Conservation (phyloP, 2,329 filamentous ascomycete species). For the Aspergillus sclerotialis region DNA sequence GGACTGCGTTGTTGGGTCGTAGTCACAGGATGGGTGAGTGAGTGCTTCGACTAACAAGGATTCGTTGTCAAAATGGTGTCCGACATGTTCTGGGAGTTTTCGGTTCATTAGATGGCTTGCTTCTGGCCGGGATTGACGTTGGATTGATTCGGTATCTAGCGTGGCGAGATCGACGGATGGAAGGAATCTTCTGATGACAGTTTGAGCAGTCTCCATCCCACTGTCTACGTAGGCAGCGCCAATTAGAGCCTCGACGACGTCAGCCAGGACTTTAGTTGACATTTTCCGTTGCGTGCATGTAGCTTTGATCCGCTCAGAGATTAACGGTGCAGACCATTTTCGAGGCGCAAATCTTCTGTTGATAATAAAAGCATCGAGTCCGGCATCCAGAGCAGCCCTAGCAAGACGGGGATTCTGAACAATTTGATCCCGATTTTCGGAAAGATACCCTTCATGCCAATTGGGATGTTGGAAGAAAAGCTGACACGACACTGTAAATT, state of each 20-base stretch:
- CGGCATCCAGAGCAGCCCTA: constrained; percentile 54
- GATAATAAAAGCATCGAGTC: constrained; percentile 68
- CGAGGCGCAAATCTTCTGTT: constrained; percentile 58
- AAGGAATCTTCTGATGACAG: constrained; percentile 62
- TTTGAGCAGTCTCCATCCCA: constrained; percentile 55
- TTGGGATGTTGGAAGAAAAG: constrained; percentile 53
- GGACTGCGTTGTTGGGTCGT: constrained; percentile 45
- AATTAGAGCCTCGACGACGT: constrained; percentile 79
- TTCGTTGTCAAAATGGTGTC: constrained; percentile 64
- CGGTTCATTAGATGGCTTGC: constrained; percentile 9
- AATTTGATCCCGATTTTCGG: constrained; percentile 58
- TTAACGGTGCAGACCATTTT: constrained; percentile 66
- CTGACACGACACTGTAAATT: constrained; percentile 63
- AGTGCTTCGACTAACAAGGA: constrained; percentile 68
- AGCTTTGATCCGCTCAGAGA: constrained; percentile 30
- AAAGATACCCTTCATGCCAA: constrained; percentile 73
- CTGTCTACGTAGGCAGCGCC: constrained; percentile 67
- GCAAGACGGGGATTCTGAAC: constrained; percentile 71
- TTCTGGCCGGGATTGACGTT: constrained; percentile 1
- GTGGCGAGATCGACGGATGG: constrained; percentile 40
- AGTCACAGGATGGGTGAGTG: constrained; percentile 63
- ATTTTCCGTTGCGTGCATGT: constrained; percentile 34
- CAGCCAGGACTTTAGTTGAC: constrained; percentile 75
- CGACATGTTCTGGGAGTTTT: constrained; percentile 37
- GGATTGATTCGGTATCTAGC: constrained; percentile 4